These are phyloP conservation scores for Leishmania martiniquensis DNA, from an alignment of 208 protist genomes.

Conservation along the genomic window DNA sequence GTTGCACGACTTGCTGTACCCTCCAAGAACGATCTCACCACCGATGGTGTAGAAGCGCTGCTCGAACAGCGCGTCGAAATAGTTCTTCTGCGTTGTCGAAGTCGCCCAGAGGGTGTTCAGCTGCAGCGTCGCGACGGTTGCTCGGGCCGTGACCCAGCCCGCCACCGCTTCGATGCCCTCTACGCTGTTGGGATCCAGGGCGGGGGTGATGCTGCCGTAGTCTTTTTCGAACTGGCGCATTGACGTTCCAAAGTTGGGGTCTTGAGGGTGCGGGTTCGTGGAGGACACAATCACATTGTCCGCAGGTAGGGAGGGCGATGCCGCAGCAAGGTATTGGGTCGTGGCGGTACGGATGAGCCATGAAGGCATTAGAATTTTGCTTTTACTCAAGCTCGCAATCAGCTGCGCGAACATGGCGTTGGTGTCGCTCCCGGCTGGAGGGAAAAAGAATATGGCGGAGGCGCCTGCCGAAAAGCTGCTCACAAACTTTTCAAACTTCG, in stretches of 20 bases:
- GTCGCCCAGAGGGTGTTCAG: background rate
- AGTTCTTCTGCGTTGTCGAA: background rate
- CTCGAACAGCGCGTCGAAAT: background rate
- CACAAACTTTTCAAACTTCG: background rate
- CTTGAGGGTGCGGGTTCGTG: slow-evolving; percentile 25
- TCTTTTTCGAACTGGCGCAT: slow-evolving; percentile 5
- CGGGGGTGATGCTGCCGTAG: background rate
- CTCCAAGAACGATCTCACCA: slow-evolving; percentile 10
- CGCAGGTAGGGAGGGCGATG: background rate
- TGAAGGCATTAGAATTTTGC: slow-evolving; percentile 13
- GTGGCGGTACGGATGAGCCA: slow-evolving; percentile 21
- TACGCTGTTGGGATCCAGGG: background rate
- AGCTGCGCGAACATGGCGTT: background rate
- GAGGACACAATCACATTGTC: slow-evolving; percentile 16
- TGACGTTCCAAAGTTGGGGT: slow-evolving; percentile 3
- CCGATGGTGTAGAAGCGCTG: slow-evolving; percentile 14
- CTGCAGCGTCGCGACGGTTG: slow-evolving; percentile 9
- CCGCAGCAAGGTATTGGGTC: background rate
- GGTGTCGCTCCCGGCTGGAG: background rate
- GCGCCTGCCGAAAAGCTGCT: background rate
- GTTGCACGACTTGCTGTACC: slow-evolving; percentile 15
- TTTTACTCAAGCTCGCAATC: background rate
- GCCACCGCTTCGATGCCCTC: slow-evolving; percentile 8
- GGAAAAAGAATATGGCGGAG: slow-evolving; percentile 21
- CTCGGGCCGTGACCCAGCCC: slow-evolving; percentile 10